These are phyloP conservation scores for Ogataea angusta DNA, from an alignment of 805 yeast species.

Conservation along the genomic window DNA sequence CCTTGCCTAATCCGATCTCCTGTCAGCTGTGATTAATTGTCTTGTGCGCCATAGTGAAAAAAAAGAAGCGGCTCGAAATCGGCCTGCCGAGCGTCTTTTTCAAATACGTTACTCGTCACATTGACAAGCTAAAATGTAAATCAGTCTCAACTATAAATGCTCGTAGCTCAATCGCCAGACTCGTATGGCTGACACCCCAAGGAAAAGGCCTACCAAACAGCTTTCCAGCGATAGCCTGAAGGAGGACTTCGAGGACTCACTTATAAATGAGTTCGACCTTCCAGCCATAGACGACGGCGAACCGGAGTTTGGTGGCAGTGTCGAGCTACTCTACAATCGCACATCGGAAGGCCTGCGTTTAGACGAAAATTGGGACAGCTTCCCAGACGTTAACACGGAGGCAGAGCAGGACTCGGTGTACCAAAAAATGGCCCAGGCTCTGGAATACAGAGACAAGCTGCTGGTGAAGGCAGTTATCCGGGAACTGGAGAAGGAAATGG, in stretches of 20 bases:
- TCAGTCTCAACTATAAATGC: slow-evolving; percentile 2
- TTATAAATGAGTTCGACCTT: slow-evolving; percentile 18
- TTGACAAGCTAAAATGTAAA: neutral
- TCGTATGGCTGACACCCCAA: neutral
- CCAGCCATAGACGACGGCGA: slow-evolving; percentile 11
- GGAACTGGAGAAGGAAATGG: slow-evolving; percentile 23
- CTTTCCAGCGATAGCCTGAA: slow-evolving; percentile 20
- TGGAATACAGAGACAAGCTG: slow-evolving; percentile 20
- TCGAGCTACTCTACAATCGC: slow-evolving; percentile 18
- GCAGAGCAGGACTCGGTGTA: slow-evolving; percentile 9
- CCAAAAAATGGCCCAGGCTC: slow-evolving; percentile 14
- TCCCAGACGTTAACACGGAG: slow-evolving; percentile 5
- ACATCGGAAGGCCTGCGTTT: slow-evolving; percentile 17
- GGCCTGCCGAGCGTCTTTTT: neutral
- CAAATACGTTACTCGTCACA: slow-evolving; percentile 2
- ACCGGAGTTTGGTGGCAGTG: slow-evolving; percentile 16
- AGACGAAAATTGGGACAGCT: slow-evolving; percentile 12
- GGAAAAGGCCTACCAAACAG: neutral
- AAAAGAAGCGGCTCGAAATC: neutral
- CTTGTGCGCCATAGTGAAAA: neutral
- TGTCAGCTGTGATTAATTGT: neutral
- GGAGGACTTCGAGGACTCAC: slow-evolving; percentile 10
- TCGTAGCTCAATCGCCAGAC: neutral
- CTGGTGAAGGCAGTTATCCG: slow-evolving; percentile 19
- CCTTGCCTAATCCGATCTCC: neutral